Evolutionary conservation across 1,139 yeast species (phyloP).

Genomic region (Yamadazyma atlantica): DNA sequence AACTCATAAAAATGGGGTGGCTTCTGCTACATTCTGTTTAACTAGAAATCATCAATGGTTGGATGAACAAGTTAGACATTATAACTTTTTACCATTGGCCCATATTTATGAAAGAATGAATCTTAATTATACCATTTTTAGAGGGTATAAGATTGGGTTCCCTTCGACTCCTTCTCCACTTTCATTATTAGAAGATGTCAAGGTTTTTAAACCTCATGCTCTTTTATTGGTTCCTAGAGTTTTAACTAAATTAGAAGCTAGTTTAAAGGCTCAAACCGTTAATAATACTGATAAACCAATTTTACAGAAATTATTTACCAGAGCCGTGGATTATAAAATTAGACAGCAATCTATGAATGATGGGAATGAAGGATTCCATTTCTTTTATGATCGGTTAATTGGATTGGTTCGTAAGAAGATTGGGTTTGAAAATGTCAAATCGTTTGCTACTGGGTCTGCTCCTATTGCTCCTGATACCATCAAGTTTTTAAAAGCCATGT

Average conservation of each 20-base stretch:
- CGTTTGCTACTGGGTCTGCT: constrained; percentile 66
- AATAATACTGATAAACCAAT: constrained; percentile 39
- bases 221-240: constrained; percentile 67
- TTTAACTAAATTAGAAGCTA: constrained; percentile 58
- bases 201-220: constrained; percentile 50
- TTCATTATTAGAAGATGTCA: constrained; percentile 57
- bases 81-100: constrained; percentile 29
- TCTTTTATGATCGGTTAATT: constrained; percentile 48
- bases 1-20: constrained; percentile 52
- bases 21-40: constrained; percentile 40
- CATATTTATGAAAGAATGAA: constrained; percentile 42
- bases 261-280: constrained; percentile 42
- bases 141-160: constrained; percentile 44
- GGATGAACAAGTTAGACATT: constrained; percentile 10
- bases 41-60: constrained; percentile 5
- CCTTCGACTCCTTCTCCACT: constrained; percentile 45
- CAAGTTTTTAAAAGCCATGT: constrained; percentile 59
- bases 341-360: constrained; percentile 29
- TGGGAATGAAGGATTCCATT: constrained; percentile 29
- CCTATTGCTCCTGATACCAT: constrained; percentile 66
- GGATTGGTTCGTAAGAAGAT: constrained; percentile 53
- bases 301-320: constrained; percentile 24
- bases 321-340: constrained; percentile 32
- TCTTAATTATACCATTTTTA: constrained; percentile 25
- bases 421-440: constrained; percentile 53